Base-by-base conservation (phyloP, 805 yeast species). In the Metschnikowia corniflorae region DNA sequence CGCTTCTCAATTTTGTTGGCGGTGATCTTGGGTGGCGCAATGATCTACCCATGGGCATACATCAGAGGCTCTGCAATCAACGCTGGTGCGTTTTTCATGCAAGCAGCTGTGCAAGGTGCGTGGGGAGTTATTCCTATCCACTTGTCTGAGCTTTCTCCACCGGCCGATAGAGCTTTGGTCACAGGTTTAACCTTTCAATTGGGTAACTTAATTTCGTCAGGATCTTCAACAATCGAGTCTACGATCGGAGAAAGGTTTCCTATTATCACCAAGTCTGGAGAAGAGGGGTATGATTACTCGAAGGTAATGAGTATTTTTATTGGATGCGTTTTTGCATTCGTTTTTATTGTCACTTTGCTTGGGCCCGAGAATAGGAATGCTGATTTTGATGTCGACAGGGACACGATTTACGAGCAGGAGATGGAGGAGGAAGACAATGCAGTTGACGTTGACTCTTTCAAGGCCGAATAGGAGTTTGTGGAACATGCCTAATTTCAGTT, bases 71-170 rank as follows among this genome's bases (percentile, higher is more conserved):
- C 57, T 12, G 68, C 70, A 14, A 72, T 78, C 16, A 68, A 74
- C 43, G 82, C 79, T 20, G 79, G 80, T 1, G 78, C 64, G 4
- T 81, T 80, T 58, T 79, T 79, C 62, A 53, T 80, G 53, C 84
- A 80, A 54, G 72, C 74, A 50, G 73, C 75, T 37, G 82, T 81
- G 4, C 81, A 78, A 64, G 88, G 87, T 22, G 79, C 79, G 4
- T 82, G 86, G 83, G 87, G 88, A 43, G 75, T 82, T 27, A 67
- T 77, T 10, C 86, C 88, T 13, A 71, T 79, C 29, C 80, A 81
- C 57, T 63, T 83, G 29, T 65, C 80, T 22, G 89, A 82, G 57
- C 63, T 82, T 33, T 73, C 84, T 14, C 60, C 61, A 3, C 41
- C 41, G 5, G 34, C 41, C 2, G 20, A 37, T 22, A 27, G 46